These are phyloP conservation scores for Naganishia friedmannii DNA, from an alignment of 768 basidiomycete species.

Conservation along the genomic window DNA sequence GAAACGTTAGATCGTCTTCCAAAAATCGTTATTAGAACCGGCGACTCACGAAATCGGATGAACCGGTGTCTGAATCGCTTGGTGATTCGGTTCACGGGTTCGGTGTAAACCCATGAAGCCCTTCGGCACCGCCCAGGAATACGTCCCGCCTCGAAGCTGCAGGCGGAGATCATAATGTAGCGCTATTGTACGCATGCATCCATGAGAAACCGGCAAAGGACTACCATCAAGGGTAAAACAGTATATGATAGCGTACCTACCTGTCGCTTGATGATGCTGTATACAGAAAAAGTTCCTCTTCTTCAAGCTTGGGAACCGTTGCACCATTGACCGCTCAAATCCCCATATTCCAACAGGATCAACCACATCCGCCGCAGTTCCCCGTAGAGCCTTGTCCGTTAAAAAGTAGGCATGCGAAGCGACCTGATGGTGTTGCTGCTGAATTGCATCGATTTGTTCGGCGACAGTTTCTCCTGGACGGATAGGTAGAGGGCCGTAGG, in stretches of 20 bases:
- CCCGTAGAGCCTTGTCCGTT: conserved; percentile 1
- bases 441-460: conserved; percentile 9
- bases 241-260: not conserved
- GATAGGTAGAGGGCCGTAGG: conserved; percentile 5
- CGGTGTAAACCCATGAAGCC: conserved; percentile 26
- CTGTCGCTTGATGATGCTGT: conserved; percentile 30
- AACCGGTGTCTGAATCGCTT: conserved; percentile 26
- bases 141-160: conserved; percentile 28
- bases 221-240: not conserved
- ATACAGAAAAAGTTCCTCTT: conserved; percentile 30
- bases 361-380: not conserved
- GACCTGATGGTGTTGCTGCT: conserved; percentile 1
- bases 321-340: conserved; percentile 19
- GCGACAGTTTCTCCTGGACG: not conserved
- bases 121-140: conserved; percentile 31
- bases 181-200: not conserved
- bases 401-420: conserved; percentile 25
- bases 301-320: conserved; percentile 19
- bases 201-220: not conserved
- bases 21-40: too few relatives aligned
- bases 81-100: conserved; percentile 13
- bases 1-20: too few relatives aligned
- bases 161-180: conserved; percentile 29
- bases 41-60: conserved; percentile 21
- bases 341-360: conserved; percentile 20